These are phyloP conservation scores for Moringa oleifera DNA, from an alignment of 345 rosid genomes.

Conservation along the genomic window DNA sequence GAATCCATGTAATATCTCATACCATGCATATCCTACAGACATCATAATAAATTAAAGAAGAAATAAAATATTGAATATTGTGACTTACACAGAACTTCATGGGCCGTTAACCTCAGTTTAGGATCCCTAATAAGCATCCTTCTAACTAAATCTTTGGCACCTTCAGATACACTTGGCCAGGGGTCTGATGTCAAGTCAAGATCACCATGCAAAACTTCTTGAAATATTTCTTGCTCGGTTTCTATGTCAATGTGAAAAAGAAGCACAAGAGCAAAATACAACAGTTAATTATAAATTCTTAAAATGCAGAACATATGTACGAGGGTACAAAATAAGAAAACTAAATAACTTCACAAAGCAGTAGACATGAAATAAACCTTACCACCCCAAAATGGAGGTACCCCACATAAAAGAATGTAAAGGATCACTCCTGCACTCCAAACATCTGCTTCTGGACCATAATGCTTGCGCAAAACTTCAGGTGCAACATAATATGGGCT, in stretches of 20 bases:
- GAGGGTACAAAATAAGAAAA: neutral
- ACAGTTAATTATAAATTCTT: too few species aligned
- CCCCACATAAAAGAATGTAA: conserved; percentile 75
- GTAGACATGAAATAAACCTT: conserved; percentile 10
- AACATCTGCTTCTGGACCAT: conserved; percentile 84
- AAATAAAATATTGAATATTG: neutral
- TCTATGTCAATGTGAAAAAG: conserved; percentile 27
- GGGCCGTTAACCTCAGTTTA: conserved; percentile 55
- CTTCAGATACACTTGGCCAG: conserved; percentile 78
- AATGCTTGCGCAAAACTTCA: conserved; percentile 57
- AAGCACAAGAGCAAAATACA: too few species aligned
- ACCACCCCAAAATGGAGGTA: conserved; percentile 99
- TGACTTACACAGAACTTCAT: conserved; percentile 72
- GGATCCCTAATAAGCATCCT: conserved; percentile 76
- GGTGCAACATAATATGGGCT: conserved; percentile 95
- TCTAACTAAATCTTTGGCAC: conserved; percentile 77
- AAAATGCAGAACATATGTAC: too few species aligned
- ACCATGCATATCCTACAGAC: neutral
- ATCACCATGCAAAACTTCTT: conserved; percentile 69
- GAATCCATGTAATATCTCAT: neutral
- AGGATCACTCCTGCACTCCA: conserved; percentile 96
- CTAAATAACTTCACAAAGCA: neutral
- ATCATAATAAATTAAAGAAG: neutral
- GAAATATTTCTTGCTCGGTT: conserved; percentile 71
- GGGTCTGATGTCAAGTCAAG: conserved; percentile 82